Evolutionary conservation across 2,329 filamentous ascomycete species (phyloP).

Genomic region (Cladobotryum mycophilum): DNA sequence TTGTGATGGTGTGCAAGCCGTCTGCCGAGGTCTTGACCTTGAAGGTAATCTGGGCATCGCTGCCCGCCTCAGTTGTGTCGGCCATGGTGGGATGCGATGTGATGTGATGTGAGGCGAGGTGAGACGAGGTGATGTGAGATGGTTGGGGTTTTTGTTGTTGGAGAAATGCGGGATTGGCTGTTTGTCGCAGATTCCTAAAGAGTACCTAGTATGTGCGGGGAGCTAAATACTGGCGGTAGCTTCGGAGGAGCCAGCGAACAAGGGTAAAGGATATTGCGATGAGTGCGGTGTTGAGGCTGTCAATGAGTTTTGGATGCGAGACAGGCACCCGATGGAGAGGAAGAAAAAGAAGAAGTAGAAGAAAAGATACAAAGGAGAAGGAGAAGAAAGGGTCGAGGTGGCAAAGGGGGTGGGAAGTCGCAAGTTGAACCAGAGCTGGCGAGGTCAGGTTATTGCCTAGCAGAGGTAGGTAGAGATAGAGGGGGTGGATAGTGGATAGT

Average conservation of each 20-base stretch:
- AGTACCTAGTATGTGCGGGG: not conserved
- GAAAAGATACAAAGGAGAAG: not conserved
- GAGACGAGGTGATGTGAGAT: too few species aligned
- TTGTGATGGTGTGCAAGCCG: constrained; percentile 74
- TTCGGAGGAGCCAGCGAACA: not conserved
- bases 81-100: constrained; percentile 45
- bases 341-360: not conserved
- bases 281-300: not conserved
- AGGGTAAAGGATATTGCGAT: not conserved
- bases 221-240: not conserved
- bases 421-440: too few species aligned
- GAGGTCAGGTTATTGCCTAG: too few species aligned
- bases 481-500: too few species aligned
- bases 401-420: too few species aligned
- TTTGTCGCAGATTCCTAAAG: not conserved
- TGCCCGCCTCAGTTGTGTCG: constrained; percentile 53
- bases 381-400: not conserved
- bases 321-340: not conserved
- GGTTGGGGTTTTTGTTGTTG: not conserved
- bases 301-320: not conserved
- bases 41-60: constrained; percentile 81
- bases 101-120: too few species aligned
- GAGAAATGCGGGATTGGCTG: not conserved
- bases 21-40: constrained; percentile 97
- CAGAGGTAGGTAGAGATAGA: too few species aligned